These are phyloP conservation scores for Geum urbanum DNA, from an alignment of 306 rosid species.

Conservation along the genomic window DNA sequence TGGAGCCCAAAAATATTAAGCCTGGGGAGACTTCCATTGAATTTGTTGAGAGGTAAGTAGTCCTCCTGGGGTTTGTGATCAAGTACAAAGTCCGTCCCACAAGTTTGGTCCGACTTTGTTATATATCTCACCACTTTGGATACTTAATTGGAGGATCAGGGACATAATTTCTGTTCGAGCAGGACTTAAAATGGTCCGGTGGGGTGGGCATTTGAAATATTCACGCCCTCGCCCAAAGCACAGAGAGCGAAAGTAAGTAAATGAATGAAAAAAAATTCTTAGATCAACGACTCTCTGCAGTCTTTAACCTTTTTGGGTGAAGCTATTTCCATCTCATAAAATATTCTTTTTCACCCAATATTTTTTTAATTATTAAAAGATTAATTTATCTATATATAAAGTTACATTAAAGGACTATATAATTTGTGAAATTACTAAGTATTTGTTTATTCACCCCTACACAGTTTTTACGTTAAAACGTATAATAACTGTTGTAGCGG, in stretches of 20 bases:
- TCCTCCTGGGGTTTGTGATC: constrained; percentile 1
- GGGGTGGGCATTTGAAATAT: constrained; percentile 96
- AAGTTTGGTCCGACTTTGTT: not conserved
- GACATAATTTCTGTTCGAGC: constrained; percentile 81
- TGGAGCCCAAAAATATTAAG: constrained; percentile 83
- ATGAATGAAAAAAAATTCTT: not conserved
- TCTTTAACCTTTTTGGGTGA: too few relatives aligned
- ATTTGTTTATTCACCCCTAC: too few relatives aligned
- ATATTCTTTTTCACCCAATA: too few relatives aligned
- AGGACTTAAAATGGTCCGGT: constrained; percentile 90
- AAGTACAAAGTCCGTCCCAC: not conserved
- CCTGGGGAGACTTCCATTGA: constrained; percentile 91
- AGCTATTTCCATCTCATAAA: too few relatives aligned
- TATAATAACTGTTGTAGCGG: too few relatives aligned
- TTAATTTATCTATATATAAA: too few relatives aligned
- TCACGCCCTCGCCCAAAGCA: constrained; percentile 94
- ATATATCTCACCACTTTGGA: constrained; percentile 13
- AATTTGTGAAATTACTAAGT: too few relatives aligned
- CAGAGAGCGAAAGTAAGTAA: constrained; percentile 63
- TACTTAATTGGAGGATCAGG: constrained; percentile 62
- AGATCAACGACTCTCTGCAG: not conserved
- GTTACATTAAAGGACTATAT: too few relatives aligned
- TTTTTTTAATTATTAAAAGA: too few relatives aligned
- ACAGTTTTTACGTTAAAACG: too few relatives aligned
- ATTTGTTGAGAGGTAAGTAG: constrained; percentile 82